Base-by-base conservation (phyloP, 139 green algal genomes). In the Coccomyxa sp. region DNA sequence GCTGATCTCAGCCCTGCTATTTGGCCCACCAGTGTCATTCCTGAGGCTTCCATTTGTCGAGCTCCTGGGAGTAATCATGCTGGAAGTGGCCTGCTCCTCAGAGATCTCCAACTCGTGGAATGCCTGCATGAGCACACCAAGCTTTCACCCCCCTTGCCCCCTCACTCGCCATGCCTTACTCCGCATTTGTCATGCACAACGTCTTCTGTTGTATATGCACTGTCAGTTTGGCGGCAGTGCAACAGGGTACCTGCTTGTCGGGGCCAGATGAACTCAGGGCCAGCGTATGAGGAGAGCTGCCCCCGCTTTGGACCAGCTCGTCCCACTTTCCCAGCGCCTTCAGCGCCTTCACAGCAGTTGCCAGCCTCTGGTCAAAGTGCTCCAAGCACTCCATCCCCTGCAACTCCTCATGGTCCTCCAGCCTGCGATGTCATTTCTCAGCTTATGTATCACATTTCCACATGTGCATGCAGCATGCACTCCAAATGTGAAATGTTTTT, bases 281-380 rank as follows among this genome's bases (percentile, higher is more conserved):
- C 79, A 93, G 87, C 21, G 90, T 45, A 17, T 76, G 45, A 0
- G 58, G 14, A 17, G 67, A 21, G 80, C 84, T 90, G 77, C 90
- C 90, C 30, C 89, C 89, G 13, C 60, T 58, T 9, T 59, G 78
- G 45, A 93, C n/a, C 28, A 91, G 66, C 59, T 84, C 74, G 0
- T 79, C 74, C 80, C 85, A 92, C 9, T 71, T 71, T 3, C 63
- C n/a, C 81, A 79, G 13, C 80, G 7, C 71, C 71, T 77, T 9
- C 71, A 92, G 77, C 32, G 28, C 77, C n/a, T 59, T 45, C 13
- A 86, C 85, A 32, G 90, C 87, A 7, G 68, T 58, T 23, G 58
- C 77, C 81, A 92, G 81, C 31, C 80, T 74, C n/a, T 58, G n/a
- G 79, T 93, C 90, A 87, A 93, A 93, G 23, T 71, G 79, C 71